Conservation (phyloP, 306 rosid genomes). For the Urtica urens region DNA sequence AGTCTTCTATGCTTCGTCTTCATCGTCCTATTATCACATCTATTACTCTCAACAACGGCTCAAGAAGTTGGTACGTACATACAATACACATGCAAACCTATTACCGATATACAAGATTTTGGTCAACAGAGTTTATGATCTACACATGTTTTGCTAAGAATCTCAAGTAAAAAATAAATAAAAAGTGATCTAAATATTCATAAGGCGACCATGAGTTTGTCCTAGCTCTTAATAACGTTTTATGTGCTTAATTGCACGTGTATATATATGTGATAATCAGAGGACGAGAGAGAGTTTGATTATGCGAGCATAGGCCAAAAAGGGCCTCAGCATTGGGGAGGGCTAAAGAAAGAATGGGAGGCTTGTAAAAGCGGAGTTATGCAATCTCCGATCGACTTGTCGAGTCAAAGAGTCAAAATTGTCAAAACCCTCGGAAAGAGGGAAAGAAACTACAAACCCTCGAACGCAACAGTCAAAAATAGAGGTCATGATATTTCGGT, state of each 20-base stretch:
- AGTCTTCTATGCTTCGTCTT: constrained; percentile 12
- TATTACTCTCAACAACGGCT: constrained; percentile 19
- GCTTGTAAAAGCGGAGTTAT: constrained; percentile 20
- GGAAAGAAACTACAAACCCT: constrained; percentile 9
- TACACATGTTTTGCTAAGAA: too few species aligned
- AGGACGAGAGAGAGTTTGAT: constrained; percentile 18
- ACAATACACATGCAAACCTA: neutral
- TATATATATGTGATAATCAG: neutral
- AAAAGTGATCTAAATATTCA: too few species aligned
- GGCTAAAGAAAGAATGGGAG: constrained; percentile 25
- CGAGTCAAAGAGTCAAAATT: neutral
- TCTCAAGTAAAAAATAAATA: too few species aligned
- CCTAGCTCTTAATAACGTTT: too few species aligned
- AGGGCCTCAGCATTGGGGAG: constrained; percentile 29
- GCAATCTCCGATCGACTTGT: constrained; percentile 25
- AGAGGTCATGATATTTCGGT: constrained; percentile 23
- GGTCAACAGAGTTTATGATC: too few species aligned
- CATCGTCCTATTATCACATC: constrained; percentile 11
- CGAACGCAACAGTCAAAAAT: constrained; percentile 22
- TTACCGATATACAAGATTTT: neutral
- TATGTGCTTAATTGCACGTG: too few species aligned
- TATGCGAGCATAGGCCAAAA: constrained; percentile 12
- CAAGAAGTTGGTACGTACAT: constrained; percentile 56
- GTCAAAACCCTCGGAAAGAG: constrained; percentile 2
- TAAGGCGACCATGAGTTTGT: too few species aligned